Percentiles rank a stretch among this genome's conserved stretches.
Conservation (phyloP, 2,329 filamentous ascomycete species). For the Pestalotiopsis sp. region DNA sequence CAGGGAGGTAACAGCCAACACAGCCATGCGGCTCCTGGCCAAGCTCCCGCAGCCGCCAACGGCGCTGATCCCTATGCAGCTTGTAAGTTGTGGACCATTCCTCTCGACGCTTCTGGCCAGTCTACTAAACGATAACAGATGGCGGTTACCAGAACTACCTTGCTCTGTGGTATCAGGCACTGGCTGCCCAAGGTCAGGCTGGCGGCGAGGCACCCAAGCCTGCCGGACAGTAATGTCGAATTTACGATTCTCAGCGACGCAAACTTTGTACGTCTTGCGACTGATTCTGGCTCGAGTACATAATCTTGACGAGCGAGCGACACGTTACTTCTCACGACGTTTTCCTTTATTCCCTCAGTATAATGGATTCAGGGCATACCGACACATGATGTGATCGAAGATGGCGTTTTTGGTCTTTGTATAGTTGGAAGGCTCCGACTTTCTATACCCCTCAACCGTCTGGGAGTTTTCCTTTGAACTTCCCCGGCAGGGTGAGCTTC, state of each 20-base stretch:
- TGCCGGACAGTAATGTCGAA: conserved; percentile 37
- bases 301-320: not conserved
- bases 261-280: not conserved
- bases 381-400: not conserved
- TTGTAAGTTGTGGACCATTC: conserved; percentile 53
- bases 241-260: not conserved
- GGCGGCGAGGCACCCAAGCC: conserved; percentile 40
- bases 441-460: conserved; percentile 9
- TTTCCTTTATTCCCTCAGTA: not conserved
- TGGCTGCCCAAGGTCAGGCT: conserved; percentile 53
- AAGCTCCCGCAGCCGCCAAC: conserved; percentile 45
- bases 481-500: not conserved
- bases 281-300: not conserved
- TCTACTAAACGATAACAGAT: conserved; percentile 48
- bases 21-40: conserved; percentile 40
- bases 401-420: conserved; percentile 7
- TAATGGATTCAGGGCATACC: not conserved
- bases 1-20: conserved; percentile 46
- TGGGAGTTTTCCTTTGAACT: not conserved
- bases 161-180: conserved; percentile 78
- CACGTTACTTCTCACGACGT: not conserved
- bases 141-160: conserved; percentile 83
- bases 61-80: conserved; percentile 73
- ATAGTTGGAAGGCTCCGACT: conserved; percentile 7
- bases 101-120: not conserved